These are phyloP conservation scores for Dryas octopetala DNA, from an alignment of 306 rosid species.

Conservation along the genomic window DNA sequence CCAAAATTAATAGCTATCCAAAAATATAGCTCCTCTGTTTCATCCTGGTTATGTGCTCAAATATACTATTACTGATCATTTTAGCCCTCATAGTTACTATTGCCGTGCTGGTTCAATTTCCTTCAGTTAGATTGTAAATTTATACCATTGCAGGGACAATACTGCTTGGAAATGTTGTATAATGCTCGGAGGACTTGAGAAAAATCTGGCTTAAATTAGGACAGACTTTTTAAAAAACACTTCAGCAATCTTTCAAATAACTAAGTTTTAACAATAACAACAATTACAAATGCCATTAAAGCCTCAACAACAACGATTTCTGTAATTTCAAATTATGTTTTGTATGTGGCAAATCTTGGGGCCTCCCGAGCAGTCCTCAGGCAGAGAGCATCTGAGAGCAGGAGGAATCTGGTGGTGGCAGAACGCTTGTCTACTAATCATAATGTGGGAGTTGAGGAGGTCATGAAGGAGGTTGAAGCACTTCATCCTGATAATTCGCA, in stretches of 20 bases:
- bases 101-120: too few species aligned
- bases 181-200: too few species aligned
- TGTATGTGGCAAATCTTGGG: slow-evolving; percentile 87
- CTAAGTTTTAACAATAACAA: too few species aligned
- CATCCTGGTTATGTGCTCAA: not conserved
- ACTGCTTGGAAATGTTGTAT: too few species aligned
- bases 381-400: slow-evolving; percentile 30
- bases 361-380: slow-evolving; percentile 96
- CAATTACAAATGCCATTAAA: not conserved
- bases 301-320: not conserved
- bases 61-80: too few species aligned
- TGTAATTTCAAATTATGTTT: slow-evolving; percentile 66
- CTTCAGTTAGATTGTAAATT: not conserved
- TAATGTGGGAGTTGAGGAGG: slow-evolving; percentile 84
- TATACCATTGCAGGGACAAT: too few species aligned
- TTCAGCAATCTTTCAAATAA: not conserved
- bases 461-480: slow-evolving; percentile 85
- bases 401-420: slow-evolving; percentile 49
- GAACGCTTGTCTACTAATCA: slow-evolving; percentile 85
- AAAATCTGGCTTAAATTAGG: too few species aligned
- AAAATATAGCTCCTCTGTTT: not conserved
- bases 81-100: too few species aligned
- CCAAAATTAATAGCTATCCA: not conserved
- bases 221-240: too few species aligned
- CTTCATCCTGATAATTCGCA: slow-evolving; percentile 92